Evolutionary conservation across 768 basidiomycete genomes (phyloP).

Genomic region (Agrocybe pediades): DNA sequence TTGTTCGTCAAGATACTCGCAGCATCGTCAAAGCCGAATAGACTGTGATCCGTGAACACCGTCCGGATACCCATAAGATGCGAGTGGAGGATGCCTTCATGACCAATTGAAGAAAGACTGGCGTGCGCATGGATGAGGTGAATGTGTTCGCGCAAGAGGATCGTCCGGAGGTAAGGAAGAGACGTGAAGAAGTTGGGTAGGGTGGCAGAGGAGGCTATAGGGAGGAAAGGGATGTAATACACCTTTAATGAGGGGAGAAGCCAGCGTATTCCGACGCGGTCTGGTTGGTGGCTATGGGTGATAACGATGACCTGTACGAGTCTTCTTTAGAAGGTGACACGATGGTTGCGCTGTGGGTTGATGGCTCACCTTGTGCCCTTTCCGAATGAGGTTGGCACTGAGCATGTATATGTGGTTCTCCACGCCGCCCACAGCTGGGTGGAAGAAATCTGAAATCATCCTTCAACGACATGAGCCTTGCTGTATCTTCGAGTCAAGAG

Average conservation of each 20-base stretch:
- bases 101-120: slow-evolving; percentile 84
- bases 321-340: slow-evolving; percentile 1
- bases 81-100: slow-evolving; percentile 90
- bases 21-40: slow-evolving; percentile 97
- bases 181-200: slow-evolving; percentile 93
- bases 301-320: slow-evolving; percentile 81
- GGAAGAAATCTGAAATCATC: slow-evolving; percentile 97
- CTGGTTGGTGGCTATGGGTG: slow-evolving; percentile 87
- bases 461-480: slow-evolving; percentile 36
- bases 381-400: slow-evolving; percentile 74
- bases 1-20: slow-evolving; percentile 98
- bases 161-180: slow-evolving; percentile 88
- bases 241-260: slow-evolving; percentile 86
- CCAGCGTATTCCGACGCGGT: slow-evolving; percentile 89
- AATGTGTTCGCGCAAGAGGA: slow-evolving; percentile 84
- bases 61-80: slow-evolving; percentile 86
- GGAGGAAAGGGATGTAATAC: slow-evolving; percentile 89
- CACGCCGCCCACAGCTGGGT: slow-evolving; percentile 92
- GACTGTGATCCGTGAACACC: slow-evolving; percentile 95
- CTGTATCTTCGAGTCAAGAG: not conserved
- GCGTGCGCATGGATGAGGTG: slow-evolving; percentile 92
- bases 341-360: not conserved
- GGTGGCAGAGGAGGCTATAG: slow-evolving; percentile 91
- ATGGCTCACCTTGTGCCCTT: slow-evolving; percentile 76
- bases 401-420: slow-evolving; percentile 97